Percentiles rank a stretch among this genome's conserved stretches.
phyloP scores from a whole-genome alignment of 495 filamentous ascomycete species.

The Parathielavia appendiculata region DNA sequence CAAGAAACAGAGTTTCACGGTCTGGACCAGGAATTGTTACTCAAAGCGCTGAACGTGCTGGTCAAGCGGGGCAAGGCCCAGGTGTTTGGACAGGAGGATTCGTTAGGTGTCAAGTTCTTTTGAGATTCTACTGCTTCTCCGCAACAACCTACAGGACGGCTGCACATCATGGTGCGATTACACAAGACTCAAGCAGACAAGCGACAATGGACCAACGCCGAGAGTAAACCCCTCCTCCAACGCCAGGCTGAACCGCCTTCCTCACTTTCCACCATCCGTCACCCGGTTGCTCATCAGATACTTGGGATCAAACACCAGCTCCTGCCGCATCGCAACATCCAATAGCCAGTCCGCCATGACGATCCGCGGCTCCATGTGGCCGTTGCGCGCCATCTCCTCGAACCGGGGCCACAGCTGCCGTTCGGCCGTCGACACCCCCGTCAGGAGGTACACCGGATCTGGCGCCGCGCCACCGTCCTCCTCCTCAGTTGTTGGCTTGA shows the following conservation, averaged over 20 bases:
- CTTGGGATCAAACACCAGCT: constrained; percentile 56
- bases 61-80: constrained; percentile 90
- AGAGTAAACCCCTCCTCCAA: not conserved
- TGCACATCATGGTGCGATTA: constrained; percentile 1
- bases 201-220: not conserved
- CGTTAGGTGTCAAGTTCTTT: constrained; percentile 93
- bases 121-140: no score
- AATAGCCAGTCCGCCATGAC: constrained; percentile 85
- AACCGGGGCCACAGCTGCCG: constrained; percentile 75
- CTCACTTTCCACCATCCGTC: not conserved
- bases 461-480: constrained; percentile 52
- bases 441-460: constrained; percentile 75
- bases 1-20: constrained; percentile 68
- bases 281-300: constrained; percentile 42
- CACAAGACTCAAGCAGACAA: not conserved
- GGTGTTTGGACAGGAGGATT: constrained; percentile 83
- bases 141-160: no score
- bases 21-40: constrained; percentile 74
- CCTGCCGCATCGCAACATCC: constrained; percentile 81
- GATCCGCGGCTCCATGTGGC: constrained; percentile 68
- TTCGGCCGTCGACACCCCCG: constrained; percentile 57
- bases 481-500: constrained; percentile 52
- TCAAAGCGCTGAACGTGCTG: constrained; percentile 68
- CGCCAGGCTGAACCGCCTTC: not conserved
- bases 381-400: constrained; percentile 63